Evolutionary conservation across 1,139 yeast species (phyloP).

Genomic region (Ashbya aceris): DNA sequence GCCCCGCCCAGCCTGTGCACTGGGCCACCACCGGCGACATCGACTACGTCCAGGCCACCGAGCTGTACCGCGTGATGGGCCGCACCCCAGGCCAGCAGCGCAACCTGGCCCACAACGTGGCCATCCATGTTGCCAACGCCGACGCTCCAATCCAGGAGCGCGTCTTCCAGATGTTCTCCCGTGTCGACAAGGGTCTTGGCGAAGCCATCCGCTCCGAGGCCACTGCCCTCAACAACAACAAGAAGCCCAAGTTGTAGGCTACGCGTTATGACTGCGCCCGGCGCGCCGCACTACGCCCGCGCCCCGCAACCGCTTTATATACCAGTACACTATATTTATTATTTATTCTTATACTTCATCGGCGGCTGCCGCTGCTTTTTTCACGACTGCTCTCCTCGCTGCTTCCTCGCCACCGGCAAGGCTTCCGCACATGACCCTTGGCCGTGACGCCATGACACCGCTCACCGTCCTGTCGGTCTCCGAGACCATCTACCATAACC

Average conservation of each 20-base stretch:
- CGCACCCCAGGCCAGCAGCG: constrained; percentile 72
- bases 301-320: not conserved
- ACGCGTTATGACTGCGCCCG: not conserved
- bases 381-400: too few relatives aligned
- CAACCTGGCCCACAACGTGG: constrained; percentile 74
- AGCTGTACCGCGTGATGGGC: constrained; percentile 60
- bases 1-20: constrained; percentile 82
- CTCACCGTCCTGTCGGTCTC: constrained; percentile 21
- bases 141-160: constrained; percentile 69
- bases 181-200: constrained; percentile 63
- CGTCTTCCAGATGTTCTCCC: constrained; percentile 66
- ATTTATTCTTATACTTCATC: not conserved
- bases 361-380: too few relatives aligned
- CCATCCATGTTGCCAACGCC: constrained; percentile 65
- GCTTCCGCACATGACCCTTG: not conserved
- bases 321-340: not conserved
- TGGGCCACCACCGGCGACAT: constrained; percentile 61
- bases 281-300: not conserved
- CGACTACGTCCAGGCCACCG: constrained; percentile 64
- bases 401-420: too few relatives aligned
- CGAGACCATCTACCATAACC: constrained; percentile 18
- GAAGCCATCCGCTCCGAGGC: constrained; percentile 53
- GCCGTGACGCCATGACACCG: constrained; percentile 2
- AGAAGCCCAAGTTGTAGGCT: constrained; percentile 17
- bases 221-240: constrained; percentile 37